phyloP scores from a whole-genome alignment of 306 rosid species.

The Dryas alaskensis region DNA sequence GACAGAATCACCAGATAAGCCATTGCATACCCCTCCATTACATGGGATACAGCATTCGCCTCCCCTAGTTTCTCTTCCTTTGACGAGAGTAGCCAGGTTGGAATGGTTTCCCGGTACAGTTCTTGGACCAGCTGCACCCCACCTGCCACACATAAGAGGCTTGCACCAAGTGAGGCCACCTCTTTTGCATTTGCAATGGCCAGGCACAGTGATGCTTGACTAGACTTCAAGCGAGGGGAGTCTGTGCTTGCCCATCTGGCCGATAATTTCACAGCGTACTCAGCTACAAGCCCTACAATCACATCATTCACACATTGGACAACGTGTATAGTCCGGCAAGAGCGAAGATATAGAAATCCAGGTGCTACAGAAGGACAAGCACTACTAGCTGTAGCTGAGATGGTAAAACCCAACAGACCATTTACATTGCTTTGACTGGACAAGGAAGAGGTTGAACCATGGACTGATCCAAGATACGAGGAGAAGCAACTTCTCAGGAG shows the following conservation, averaged over 20 bases:
- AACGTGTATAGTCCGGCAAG: conserved; percentile 52
- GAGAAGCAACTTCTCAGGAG: conserved; percentile 76
- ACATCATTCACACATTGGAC: conserved; percentile 43
- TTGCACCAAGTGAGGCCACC: conserved; percentile 65
- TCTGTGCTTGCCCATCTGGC: conserved; percentile 32
- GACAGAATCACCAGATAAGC: conserved; percentile 56
- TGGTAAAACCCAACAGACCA: conserved; percentile 61
- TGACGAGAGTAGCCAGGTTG: conserved; percentile 62
- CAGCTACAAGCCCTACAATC: conserved; percentile 54
- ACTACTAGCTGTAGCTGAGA: conserved; percentile 36
- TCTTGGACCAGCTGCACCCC: conserved; percentile 63
- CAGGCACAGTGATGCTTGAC: conserved; percentile 45
- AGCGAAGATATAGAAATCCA: conserved; percentile 68
- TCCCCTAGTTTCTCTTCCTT: conserved; percentile 35
- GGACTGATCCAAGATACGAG: conserved; percentile 49
- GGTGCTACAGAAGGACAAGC: conserved; percentile 53
- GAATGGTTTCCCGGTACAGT: conserved; percentile 62
- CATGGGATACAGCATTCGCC: conserved; percentile 28
- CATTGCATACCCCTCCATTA: conserved; percentile 68
- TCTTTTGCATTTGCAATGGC: conserved; percentile 56
- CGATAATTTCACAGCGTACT: conserved; percentile 42
- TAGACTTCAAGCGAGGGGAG: conserved; percentile 41
- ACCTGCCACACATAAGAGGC: conserved; percentile 55
- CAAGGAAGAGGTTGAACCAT: conserved; percentile 36
- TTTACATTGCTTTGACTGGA: conserved; percentile 47